Evolutionary conservation across 2,329 filamentous ascomycete species (phyloP).

Genomic region (Sporothrix phasma): DNA sequence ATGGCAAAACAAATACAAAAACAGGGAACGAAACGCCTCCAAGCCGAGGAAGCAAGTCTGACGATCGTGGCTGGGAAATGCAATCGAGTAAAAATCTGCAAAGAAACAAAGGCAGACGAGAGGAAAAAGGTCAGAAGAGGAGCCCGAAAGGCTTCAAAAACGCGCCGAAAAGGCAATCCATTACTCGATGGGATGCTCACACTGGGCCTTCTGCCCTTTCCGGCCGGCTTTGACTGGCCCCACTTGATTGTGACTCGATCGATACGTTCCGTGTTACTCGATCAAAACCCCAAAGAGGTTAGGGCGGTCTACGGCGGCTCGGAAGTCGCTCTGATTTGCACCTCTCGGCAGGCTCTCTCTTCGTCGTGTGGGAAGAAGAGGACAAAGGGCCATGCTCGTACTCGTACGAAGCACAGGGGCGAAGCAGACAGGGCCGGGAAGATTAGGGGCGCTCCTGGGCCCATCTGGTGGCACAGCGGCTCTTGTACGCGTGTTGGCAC

Average conservation of each 20-base stretch:
- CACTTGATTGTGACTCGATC: slow-evolving; percentile 33
- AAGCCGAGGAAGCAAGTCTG: not conserved
- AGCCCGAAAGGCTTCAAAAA: slow-evolving; percentile 5
- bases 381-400: no score
- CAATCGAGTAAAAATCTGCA: not conserved
- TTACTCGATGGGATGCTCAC: slow-evolving; percentile 6
- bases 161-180: not conserved
- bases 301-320: not conserved
- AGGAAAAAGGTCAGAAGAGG: not conserved
- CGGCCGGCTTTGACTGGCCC: not conserved
- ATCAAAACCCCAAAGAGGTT: slow-evolving; percentile 30
- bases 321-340: no score
- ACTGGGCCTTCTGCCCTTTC: not conserved
- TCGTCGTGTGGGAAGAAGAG: not conserved
- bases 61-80: not conserved
- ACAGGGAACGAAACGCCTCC: not conserved
- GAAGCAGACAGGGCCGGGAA: not conserved
- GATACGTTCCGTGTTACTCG: slow-evolving; percentile 29
- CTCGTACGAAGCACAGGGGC: no score
- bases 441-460: not conserved
- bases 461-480: no score
- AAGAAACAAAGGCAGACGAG: not conserved
- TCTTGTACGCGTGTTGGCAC: no score
- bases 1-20: no score
- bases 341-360: not conserved